These are phyloP conservation scores for Melastoma candidum DNA, from an alignment of 441 rosid species.

Conservation along the genomic window DNA sequence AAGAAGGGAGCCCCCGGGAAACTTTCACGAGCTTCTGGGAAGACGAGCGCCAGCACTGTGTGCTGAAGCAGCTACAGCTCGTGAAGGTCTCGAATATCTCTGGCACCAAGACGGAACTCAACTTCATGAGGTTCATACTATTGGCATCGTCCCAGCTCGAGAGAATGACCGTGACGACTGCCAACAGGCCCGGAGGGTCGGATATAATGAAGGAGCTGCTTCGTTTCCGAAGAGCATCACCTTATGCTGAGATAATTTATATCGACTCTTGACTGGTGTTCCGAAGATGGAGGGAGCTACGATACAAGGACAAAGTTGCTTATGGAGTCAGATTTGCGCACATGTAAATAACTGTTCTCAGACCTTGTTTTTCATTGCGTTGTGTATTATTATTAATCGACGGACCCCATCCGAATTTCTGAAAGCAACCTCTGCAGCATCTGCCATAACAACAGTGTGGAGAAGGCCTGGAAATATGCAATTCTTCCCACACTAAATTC, in stretches of 20 bases:
- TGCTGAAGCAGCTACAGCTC: slow-evolving; percentile 38
- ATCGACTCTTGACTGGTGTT: slow-evolving; percentile 27
- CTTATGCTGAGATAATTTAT: slow-evolving; percentile 39
- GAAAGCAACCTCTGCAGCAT: no score
- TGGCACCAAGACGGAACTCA: slow-evolving; percentile 43
- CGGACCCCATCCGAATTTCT: no score
- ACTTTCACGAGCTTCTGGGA: slow-evolving; percentile 29
- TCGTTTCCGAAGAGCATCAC: slow-evolving; percentile 44
- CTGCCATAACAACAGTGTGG: no score
- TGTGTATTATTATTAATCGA: no score
- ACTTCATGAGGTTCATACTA: slow-evolving; percentile 48
- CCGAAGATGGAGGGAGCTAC: no score
- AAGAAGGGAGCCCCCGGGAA: slow-evolving; percentile 26
- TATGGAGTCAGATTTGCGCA: no score
- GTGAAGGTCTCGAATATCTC: slow-evolving; percentile 41
- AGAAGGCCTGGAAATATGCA: no score
- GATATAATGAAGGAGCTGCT: slow-evolving; percentile 45
- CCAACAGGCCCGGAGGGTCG: slow-evolving; percentile 32
- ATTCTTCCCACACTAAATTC: no score
- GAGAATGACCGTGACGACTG: slow-evolving; percentile 45
- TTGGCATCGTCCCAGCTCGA: slow-evolving; percentile 53
- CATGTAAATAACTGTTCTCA: no score
- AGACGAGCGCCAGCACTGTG: slow-evolving; percentile 32
- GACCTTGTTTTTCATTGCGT: no score
- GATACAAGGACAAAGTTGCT: no score